Base-by-base conservation (phyloP, 805 yeast species). In the Yarrowia sp. region DNA sequence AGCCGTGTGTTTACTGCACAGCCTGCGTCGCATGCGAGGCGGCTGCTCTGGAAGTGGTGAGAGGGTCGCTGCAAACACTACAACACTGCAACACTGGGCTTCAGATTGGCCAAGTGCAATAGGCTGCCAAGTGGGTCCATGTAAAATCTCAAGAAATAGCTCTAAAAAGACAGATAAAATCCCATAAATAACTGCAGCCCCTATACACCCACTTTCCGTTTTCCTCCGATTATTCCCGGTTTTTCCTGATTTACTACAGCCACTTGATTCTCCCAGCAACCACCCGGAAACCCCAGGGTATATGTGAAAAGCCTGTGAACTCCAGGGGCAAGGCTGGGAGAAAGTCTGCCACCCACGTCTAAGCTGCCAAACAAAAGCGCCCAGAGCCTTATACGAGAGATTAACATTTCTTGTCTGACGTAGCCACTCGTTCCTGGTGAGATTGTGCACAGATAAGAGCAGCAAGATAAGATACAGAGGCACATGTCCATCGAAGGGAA, bases 381-480 rank as follows among this genome's bases (percentile, higher is more conserved):
- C 43, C 33, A 52, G 58, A 52, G 58, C 43, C 43, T 36, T 36
- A 52, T 52, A 52, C 58, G 58, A 52, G 58, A 52, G 58, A 52
- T 52, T 52, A 52, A 38, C 33, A 20, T 34, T 52, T 42, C 38
- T 24, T 24, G 38, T 19, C 24, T 43, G 47, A 43, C 47, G 47
- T 43, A 43, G 47, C 47, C 47, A 17, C 47, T 43, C 44, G 19
- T 15, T 9, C 19, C 17, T 2, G 9, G 43, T 14, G 13, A 1
- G 43, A 1, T 24, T 24, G 30, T 24, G 30, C 3, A 24, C 6
- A 24, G 30, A 24, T 24, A 24, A 24, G 30, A 24, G 30, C 3
- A 24, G 30, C 30, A 24, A n/a, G 30, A 24, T 24, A 24, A 24
- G 30, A 24, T 24, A 24, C 7, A 24, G 30, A n/a, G 30, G 30